These are phyloP conservation scores for Rosa chinensis DNA, from an alignment of 306 rosid genomes.

Conservation along the genomic window DNA sequence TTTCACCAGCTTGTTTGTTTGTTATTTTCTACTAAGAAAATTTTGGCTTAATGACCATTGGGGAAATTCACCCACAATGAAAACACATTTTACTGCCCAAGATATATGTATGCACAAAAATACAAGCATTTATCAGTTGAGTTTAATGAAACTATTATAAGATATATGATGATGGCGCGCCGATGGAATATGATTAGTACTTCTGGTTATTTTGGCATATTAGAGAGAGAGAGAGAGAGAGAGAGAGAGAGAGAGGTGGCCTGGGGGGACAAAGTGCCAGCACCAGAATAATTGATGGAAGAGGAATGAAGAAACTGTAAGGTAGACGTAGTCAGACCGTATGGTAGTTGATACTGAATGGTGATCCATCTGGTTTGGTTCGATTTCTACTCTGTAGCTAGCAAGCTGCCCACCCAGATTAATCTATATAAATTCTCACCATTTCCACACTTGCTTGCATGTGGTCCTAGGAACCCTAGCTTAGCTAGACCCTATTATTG, in stretches of 20 bases:
- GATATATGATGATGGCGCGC: neutral
- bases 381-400: neutral
- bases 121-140: neutral
- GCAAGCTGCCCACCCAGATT: neutral
- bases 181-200: neutral
- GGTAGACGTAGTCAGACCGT: conserved; percentile 7
- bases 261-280: conserved; percentile 24
- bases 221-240: neutral
- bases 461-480: conserved; percentile 25
- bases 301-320: conserved; percentile 8
- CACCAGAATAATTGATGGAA: conserved; percentile 21
- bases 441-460: conserved; percentile 7
- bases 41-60: neutral
- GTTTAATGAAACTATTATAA: neutral
- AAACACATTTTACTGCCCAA: neutral
- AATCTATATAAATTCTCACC: neutral
- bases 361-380: conserved; percentile 7
- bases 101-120: neutral
- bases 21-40: neutral
- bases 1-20: neutral
- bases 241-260: neutral
- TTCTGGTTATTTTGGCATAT: neutral
- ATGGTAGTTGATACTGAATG: conserved; percentile 1
- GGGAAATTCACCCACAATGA: neutral
- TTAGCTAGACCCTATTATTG: neutral